phyloP scores from a whole-genome alignment of 2,329 filamentous ascomycete genomes.

The Cladosporium cucumerinum region DNA sequence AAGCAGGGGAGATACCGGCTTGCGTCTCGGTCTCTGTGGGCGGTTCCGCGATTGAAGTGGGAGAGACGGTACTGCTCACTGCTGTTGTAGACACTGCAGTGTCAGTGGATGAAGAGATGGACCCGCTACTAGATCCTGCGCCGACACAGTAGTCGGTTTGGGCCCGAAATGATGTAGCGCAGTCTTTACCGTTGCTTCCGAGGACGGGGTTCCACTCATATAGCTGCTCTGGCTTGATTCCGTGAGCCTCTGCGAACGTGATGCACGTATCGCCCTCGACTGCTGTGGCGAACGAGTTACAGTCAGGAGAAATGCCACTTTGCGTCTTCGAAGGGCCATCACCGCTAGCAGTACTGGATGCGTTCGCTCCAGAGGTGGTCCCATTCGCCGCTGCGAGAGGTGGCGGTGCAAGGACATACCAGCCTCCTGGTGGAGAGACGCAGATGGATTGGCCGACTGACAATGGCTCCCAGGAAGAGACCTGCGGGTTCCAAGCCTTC shows the following conservation, averaged over 20 bases:
- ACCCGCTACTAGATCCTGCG: neutral
- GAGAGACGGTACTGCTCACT: neutral
- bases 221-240: conserved; percentile 1
- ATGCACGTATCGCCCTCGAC: neutral
- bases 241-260: neutral
- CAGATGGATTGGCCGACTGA: conserved; percentile 15
- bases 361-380: neutral
- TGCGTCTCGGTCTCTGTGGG: conserved; percentile 20
- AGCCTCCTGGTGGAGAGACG: conserved; percentile 8
- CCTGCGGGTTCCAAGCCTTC: conserved; percentile 17
- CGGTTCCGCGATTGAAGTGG: neutral
- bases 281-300: conserved; percentile 21
- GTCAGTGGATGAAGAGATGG: neutral
- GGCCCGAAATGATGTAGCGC: conserved; percentile 16
- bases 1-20: conserved; percentile 24
- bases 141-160: conserved; percentile 17
- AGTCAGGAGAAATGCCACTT: conserved; percentile 24
- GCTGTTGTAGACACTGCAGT: neutral
- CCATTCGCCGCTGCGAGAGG: neutral
- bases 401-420: conserved; percentile 3
- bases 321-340: conserved; percentile 21
- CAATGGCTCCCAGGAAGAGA: conserved; percentile 13
- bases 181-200: conserved; percentile 14
- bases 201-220: conserved; percentile 19
- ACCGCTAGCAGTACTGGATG: conserved; percentile 2